Percentiles rank a stretch among this genome's conserved stretches.
phyloP scores from a whole-genome alignment of 2,329 filamentous ascomycete genomes.

The Xylariaceae sp. region DNA sequence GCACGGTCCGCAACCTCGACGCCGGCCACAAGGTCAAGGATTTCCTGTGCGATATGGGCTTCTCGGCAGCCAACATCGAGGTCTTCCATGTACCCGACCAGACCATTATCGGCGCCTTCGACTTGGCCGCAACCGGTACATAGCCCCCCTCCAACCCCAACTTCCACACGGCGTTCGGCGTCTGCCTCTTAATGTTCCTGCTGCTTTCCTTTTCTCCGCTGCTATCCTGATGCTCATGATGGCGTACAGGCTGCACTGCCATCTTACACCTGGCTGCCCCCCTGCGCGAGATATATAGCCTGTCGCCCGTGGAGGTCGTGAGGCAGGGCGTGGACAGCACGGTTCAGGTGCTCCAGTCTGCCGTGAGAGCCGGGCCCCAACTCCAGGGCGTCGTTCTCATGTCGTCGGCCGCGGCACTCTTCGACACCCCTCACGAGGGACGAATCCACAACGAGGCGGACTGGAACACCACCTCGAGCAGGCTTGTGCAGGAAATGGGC shows the following conservation, averaged over 20 bases:
- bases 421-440: slow-evolving; percentile 14
- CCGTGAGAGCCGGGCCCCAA: slow-evolving; percentile 10
- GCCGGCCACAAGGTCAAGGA: slow-evolving; percentile 18
- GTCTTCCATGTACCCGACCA: slow-evolving; percentile 19
- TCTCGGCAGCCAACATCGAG: slow-evolving; percentile 13
- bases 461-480: slow-evolving; percentile 19
- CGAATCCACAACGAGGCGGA: slow-evolving; percentile 16
- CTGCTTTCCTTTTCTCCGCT: too few relatives aligned
- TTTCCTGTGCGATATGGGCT: slow-evolving; percentile 14
- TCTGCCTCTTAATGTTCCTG: too few relatives aligned
- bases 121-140: slow-evolving; percentile 17
- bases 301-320: slow-evolving; percentile 17
- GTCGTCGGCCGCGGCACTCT: slow-evolving; percentile 19
- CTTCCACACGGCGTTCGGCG: too few relatives aligned
- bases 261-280: slow-evolving; percentile 21
- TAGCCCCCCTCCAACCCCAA: not conserved
- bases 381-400: slow-evolving; percentile 18
- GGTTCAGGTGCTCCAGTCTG: slow-evolving; percentile 14
- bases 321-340: slow-evolving; percentile 15
- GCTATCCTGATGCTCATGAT: not conserved
- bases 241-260: slow-evolving; percentile 17
- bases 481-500: slow-evolving; percentile 9
- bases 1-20: slow-evolving; percentile 19
- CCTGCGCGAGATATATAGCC: slow-evolving; percentile 14
- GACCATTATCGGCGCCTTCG: slow-evolving; percentile 13